Percentiles rank a stretch among this genome's conserved stretches.
Evolutionary conservation across 2,329 filamentous ascomycete genomes (phyloP).

Genomic region (Fusarium nodosum): DNA sequence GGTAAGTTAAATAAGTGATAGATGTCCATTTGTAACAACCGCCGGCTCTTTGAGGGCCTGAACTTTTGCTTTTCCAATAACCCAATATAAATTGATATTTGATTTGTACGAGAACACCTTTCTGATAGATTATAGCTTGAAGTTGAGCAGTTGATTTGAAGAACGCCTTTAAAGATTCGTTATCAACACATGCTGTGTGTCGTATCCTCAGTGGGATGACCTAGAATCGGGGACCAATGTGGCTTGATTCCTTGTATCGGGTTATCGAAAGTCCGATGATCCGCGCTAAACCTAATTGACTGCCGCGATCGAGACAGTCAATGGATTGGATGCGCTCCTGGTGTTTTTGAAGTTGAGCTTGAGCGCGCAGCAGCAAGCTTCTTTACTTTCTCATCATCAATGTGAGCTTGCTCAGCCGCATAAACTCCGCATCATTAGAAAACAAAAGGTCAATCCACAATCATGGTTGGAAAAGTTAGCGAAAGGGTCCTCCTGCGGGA

Average conservation of each 20-base stretch:
- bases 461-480: constrained; percentile 75
- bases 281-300: constrained; percentile 37
- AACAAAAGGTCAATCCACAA: constrained; percentile 38
- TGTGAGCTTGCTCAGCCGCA: constrained; percentile 42
- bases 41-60: background rate
- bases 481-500: constrained; percentile 74
- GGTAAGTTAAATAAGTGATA: background rate
- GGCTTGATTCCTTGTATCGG: constrained; percentile 7
- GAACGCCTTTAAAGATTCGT: background rate
- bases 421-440: constrained; percentile 31
- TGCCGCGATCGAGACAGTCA: constrained; percentile 39
- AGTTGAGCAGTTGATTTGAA: background rate
- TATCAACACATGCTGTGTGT: background rate
- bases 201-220: background rate
- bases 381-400: constrained; percentile 37
- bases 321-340: constrained; percentile 45
- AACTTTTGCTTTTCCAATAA: background rate
- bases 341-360: constrained; percentile 48
- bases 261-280: constrained; percentile 31
- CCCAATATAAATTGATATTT: background rate
- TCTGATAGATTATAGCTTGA: background rate
- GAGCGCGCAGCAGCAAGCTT: constrained; percentile 34
- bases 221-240: background rate
- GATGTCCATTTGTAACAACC: background rate
- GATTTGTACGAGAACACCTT: background rate